Conservation (phyloP, 805 yeast genomes). For the Groenewaldozyma salmanticensis region DNA sequence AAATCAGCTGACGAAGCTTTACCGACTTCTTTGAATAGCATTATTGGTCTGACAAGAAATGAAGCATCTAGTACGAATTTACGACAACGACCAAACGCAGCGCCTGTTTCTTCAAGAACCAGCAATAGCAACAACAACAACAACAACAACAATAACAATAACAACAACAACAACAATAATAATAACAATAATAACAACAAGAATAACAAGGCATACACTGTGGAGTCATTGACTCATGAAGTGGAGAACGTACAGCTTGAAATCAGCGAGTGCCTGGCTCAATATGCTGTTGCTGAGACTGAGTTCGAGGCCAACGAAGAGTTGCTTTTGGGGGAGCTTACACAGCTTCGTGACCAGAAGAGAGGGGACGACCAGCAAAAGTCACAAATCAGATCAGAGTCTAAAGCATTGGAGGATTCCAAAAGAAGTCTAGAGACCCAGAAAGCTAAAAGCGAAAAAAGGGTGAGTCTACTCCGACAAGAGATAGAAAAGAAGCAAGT, state of each 20-base stretch:
- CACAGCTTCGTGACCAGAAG: slow-evolving; percentile 21
- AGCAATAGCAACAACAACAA: background rate
- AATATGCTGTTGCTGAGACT: slow-evolving; percentile 19
- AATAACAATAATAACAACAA: background rate
- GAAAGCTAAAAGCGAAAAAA: slow-evolving; percentile 23
- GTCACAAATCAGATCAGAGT: slow-evolving; percentile 27
- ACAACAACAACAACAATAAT: background rate
- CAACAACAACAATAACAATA: background rate
- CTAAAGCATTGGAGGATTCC: slow-evolving; percentile 28
- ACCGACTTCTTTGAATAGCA: slow-evolving; percentile 15
- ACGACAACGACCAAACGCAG: background rate
- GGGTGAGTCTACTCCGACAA: slow-evolving; percentile 14
- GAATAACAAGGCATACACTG: slow-evolving; percentile 19
- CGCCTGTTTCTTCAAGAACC: background rate
- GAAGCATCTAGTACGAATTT: background rate
- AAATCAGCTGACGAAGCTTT: slow-evolving; percentile 18
- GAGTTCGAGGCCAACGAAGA: slow-evolving; percentile 22
- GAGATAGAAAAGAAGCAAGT: slow-evolving; percentile 9
- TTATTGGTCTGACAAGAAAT: slow-evolving; percentile 3
- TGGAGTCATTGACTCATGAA: slow-evolving; percentile 27
- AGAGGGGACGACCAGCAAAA: slow-evolving; percentile 26
- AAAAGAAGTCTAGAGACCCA: slow-evolving; percentile 29
- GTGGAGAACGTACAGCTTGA: slow-evolving; percentile 27
- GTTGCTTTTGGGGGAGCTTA: slow-evolving; percentile 21
- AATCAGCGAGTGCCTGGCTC: slow-evolving; percentile 20